phyloP scores from a whole-genome alignment of 257 asterid genomes.

The Linderniella brevidens region DNA sequence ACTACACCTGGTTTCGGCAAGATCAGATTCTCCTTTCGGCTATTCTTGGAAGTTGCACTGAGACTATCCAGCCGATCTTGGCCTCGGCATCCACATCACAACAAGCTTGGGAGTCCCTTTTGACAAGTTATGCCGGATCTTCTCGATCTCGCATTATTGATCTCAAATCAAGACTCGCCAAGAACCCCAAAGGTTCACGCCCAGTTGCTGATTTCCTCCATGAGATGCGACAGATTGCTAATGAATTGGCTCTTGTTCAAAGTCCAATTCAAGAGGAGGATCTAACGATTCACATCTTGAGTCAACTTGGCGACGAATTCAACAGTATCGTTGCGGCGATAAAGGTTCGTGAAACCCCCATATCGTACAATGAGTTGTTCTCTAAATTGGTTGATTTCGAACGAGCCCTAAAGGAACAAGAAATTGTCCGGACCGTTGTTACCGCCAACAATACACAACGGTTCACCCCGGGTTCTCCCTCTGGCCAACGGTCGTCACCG shows the following conservation, averaged over 20 bases:
- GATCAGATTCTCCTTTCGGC: background rate
- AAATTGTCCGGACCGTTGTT: background rate
- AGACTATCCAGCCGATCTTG: background rate
- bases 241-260: background rate
- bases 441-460: background rate
- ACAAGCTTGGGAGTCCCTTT: background rate
- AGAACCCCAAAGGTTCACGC: background rate
- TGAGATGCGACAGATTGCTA: background rate
- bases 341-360: background rate
- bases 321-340: background rate
- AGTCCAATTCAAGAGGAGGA: slow-evolving; percentile 1
- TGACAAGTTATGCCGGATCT: background rate
- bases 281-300: background rate
- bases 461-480: background rate
- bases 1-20: background rate
- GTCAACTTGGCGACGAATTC: background rate
- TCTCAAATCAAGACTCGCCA: background rate
- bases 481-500: background rate
- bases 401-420: background rate
- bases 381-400: background rate
- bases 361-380: background rate
- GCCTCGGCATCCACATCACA: background rate
- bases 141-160: background rate
- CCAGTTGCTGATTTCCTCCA: background rate
- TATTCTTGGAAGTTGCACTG: slow-evolving; percentile 1